Percentiles rank a stretch among this genome's conserved stretches.
These are phyloP conservation scores for Alternaria sp. DNA, from an alignment of 2,329 filamentous ascomycete genomes.

Conservation along the genomic window DNA sequence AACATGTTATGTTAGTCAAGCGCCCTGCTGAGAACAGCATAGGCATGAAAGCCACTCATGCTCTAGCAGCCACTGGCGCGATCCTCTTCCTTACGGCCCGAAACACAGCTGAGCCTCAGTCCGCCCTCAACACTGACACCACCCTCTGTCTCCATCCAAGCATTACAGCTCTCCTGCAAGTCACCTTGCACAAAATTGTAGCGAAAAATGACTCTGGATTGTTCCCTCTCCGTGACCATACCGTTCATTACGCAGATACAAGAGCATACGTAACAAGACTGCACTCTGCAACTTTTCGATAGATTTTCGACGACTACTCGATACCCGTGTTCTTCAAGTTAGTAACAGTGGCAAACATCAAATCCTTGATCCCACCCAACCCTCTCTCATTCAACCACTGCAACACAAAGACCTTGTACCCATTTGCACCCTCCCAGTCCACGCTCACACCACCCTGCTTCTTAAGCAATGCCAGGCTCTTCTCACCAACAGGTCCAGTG, in stretches of 20 bases:
- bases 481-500: conserved; percentile 71
- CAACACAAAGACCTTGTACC: conserved; percentile 78
- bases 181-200: accelerated
- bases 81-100: too few species aligned
- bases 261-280: neutral
- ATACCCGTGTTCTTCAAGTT: conserved; percentile 62
- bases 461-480: conserved; percentile 69
- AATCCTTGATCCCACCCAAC: conserved; percentile 70
- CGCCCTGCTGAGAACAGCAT: too few species aligned
- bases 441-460: conserved; percentile 72
- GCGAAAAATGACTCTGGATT: too few species aligned
- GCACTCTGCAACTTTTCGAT: neutral
- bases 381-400: conserved; percentile 71
- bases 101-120: too few species aligned
- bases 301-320: neutral
- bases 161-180: neutral
- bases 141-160: neutral
- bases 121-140: neutral
- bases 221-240: too few species aligned
- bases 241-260: neutral
- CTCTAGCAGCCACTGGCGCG: too few species aligned
- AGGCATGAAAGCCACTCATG: too few species aligned
- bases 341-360: conserved; percentile 86
- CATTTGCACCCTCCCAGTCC: conserved; percentile 77
- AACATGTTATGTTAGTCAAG: too few species aligned